Evolutionary conservation across 2,329 filamentous ascomycete genomes (phyloP).

Genomic region (Chaetomium olivaceum): DNA sequence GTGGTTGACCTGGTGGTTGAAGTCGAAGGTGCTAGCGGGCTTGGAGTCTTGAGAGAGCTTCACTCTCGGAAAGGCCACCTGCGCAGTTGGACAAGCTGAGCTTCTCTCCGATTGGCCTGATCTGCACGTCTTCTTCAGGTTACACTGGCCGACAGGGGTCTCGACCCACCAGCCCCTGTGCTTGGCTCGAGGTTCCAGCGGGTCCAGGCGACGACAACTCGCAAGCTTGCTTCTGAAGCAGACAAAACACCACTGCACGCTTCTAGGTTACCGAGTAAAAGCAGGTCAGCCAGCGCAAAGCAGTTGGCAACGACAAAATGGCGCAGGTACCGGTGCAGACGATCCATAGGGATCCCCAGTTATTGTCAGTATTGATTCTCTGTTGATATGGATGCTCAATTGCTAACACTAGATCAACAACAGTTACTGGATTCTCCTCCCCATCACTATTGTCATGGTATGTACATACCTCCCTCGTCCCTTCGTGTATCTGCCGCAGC

Average conservation of each 20-base stretch:
- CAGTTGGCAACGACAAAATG: constrained; percentile 55
- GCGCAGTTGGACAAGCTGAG: constrained; percentile 19
- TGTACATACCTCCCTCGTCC: constrained; percentile 45
- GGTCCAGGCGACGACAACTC: constrained; percentile 19
- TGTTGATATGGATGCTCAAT: background rate
- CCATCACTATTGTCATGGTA: constrained; percentile 96
- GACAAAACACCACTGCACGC: background rate
- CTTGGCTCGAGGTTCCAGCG: constrained; percentile 22
- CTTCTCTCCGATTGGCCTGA: constrained; percentile 16
- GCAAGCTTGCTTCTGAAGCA: constrained; percentile 2
- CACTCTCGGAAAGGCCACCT: constrained; percentile 30
- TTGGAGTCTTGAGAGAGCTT: background rate
- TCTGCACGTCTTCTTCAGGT: background rate
- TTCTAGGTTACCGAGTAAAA: background rate
- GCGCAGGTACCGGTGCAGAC: constrained; percentile 84
- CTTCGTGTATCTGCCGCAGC: background rate
- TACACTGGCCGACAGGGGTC: constrained; percentile 20
- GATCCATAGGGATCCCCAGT: constrained; percentile 96
- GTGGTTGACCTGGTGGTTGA: background rate
- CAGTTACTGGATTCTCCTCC: constrained; percentile 98
- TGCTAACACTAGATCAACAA: constrained; percentile 22
- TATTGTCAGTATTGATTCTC: constrained; percentile 69
- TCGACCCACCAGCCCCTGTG: constrained; percentile 1
- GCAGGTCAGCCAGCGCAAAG: background rate
- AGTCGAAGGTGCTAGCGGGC: background rate